Evolutionary conservation across 345 rosid species (phyloP).

Genomic region (Gynandropsis gynandra): DNA sequence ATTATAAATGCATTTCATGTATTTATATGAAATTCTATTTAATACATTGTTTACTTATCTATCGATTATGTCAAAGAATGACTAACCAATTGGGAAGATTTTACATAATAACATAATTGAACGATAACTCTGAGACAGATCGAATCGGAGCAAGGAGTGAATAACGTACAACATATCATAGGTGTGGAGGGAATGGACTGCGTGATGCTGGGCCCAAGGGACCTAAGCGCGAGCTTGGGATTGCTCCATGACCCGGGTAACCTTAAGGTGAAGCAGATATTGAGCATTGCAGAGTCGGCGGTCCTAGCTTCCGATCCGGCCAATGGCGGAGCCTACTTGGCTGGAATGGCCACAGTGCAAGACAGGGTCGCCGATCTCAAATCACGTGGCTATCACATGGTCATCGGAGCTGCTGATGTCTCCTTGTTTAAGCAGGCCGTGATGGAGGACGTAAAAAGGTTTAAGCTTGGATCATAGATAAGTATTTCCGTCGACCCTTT

Average conservation of each 20-base stretch:
- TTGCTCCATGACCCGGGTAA: constrained; percentile 71
- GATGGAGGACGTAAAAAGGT: constrained; percentile 57
- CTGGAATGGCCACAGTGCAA: constrained; percentile 58
- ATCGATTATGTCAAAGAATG: no score
- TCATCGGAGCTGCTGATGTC: constrained; percentile 53
- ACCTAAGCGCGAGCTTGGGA: constrained; percentile 82
- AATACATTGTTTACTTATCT: no score
- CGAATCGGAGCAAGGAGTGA: constrained; percentile 58
- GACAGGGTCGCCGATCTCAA: constrained; percentile 46
- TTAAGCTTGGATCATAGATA: constrained; percentile 31
- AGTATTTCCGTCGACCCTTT: no score
- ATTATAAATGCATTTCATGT: no score
- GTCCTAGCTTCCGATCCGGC: constrained; percentile 34
- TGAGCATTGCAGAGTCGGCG: constrained; percentile 53
- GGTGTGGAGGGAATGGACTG: constrained; percentile 80
- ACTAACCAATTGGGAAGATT: no score
- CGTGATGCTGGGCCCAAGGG: constrained; percentile 79
- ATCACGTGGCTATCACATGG: constrained; percentile 63
- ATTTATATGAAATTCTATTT: no score
- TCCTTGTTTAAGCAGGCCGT: constrained; percentile 49
- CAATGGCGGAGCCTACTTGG: constrained; percentile 47
- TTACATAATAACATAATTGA: no score
- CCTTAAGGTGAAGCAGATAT: constrained; percentile 42
- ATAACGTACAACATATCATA: constrained; percentile 50
- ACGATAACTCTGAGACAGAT: constrained; percentile 20